Conservation (phyloP, 352 stramenopile genomes). For the Pythium insidiosum region DNA sequence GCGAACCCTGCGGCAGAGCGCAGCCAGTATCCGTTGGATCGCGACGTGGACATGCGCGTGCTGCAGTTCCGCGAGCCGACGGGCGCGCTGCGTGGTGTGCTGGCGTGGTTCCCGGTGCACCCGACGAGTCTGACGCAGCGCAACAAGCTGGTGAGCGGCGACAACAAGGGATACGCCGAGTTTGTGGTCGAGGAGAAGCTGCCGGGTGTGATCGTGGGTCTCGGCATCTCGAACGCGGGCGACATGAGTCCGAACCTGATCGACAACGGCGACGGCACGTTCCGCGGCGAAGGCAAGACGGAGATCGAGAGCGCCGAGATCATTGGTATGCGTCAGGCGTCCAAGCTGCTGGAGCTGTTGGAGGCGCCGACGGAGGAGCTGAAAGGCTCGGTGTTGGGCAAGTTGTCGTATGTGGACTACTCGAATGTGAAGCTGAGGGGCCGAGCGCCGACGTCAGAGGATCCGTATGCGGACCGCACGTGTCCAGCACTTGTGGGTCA, state of each 20-base stretch:
- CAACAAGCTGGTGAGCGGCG: constrained; percentile 69
- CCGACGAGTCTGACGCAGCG: constrained; percentile 64
- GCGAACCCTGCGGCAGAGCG: constrained; percentile 56
- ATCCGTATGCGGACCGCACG: constrained; percentile 26
- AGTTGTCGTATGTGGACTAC: constrained; percentile 40
- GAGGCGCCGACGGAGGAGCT: constrained; percentile 14
- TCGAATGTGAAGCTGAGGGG: constrained; percentile 29
- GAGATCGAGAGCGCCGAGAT: constrained; percentile 31
- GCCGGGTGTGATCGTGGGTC: constrained; percentile 16
- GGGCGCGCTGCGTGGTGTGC: constrained; percentile 31
- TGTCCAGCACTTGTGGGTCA: constrained; percentile 37
- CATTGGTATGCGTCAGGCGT: constrained; percentile 29
- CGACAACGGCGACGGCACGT: constrained; percentile 42
- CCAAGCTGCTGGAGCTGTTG: constrained; percentile 21
- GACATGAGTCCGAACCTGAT: constrained; percentile 40
- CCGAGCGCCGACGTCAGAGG: constrained; percentile 4
- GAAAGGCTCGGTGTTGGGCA: constrained; percentile 13
- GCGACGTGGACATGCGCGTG: constrained; percentile 64
- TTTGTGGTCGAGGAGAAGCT: constrained; percentile 32
- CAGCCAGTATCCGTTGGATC: constrained; percentile 52
- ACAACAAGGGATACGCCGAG: constrained; percentile 72
- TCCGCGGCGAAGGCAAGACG: constrained; percentile 23
- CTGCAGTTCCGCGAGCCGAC: constrained; percentile 35
- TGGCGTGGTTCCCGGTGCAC: constrained; percentile 83
- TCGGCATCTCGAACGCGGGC: constrained; percentile 36